Evolutionary conservation across 129 eudicot species (phyloP).

Genomic region (Tanacetum coccineum): DNA sequence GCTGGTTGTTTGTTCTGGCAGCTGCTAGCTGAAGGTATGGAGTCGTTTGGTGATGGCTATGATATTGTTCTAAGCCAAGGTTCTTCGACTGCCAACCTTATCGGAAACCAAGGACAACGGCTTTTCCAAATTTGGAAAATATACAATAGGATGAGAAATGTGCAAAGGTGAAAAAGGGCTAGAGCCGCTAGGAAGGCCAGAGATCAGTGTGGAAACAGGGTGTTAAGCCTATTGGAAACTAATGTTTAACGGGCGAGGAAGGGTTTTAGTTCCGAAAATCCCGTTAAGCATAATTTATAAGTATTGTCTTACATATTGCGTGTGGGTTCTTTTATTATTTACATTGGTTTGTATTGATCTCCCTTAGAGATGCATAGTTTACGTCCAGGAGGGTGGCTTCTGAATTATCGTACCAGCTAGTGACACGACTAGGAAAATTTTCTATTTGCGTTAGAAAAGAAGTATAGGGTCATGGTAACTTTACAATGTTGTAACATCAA

Average conservation of each 20-base stretch:
- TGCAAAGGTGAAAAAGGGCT: conserved; percentile 60
- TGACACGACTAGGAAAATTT: background rate
- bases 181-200: conserved; percentile 54
- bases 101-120: conserved; percentile 65
- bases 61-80: conserved; percentile 54
- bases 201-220: conserved; percentile 54
- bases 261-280: background rate
- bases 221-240: conserved; percentile 43
- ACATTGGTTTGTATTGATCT: conserved; percentile 18
- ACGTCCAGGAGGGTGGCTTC: conserved; percentile 54
- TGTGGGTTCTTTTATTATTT: background rate
- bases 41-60: conserved; percentile 69
- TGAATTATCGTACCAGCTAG: no score
- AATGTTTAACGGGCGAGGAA: background rate
- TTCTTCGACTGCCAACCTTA: conserved; percentile 63
- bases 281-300: background rate
- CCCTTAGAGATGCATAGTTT: conserved; percentile 58
- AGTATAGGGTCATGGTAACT: conserved; percentile 8
- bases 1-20: conserved; percentile 92
- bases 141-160: conserved; percentile 66
- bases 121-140: conserved; percentile 60
- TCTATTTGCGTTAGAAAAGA: conserved; percentile 5
- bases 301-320: background rate
- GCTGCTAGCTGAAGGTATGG: conserved; percentile 70
- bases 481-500: background rate